Conservation (phyloP, 441 rosid species). For the Gossypium trilobum region DNA sequence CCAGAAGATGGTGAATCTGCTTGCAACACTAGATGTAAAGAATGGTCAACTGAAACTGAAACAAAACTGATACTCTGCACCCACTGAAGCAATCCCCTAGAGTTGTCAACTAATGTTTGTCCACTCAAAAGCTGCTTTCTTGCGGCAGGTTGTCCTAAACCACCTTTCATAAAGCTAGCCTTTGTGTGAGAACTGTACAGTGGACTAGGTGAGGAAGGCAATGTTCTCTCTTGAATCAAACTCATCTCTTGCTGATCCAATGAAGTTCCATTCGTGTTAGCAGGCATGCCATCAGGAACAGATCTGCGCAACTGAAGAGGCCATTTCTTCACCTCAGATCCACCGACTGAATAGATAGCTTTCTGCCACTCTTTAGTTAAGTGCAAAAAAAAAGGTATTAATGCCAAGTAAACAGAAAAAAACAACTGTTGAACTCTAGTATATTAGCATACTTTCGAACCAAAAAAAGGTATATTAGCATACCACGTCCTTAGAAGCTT, state of each 20-base stretch:
- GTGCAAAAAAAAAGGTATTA: neutral
- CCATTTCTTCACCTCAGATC: slow-evolving; percentile 93
- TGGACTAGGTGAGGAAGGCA: slow-evolving; percentile 80
- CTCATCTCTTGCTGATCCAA: slow-evolving; percentile 89
- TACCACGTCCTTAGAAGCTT: neutral
- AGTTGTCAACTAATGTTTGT: slow-evolving; percentile 54
- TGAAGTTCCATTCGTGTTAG: slow-evolving; percentile 59
- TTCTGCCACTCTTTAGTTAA: slow-evolving; percentile 83
- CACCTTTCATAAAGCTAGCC: slow-evolving; percentile 77
- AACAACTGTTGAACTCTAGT: neutral
- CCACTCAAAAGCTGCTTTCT: slow-evolving; percentile 80
- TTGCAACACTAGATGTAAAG: slow-evolving; percentile 63
- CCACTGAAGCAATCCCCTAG: slow-evolving; percentile 93
- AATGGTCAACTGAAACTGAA: slow-evolving; percentile 72
- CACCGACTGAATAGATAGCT: slow-evolving; percentile 87
- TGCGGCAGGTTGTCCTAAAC: slow-evolving; percentile 63
- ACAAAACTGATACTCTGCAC: slow-evolving; percentile 91
- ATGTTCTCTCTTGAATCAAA: slow-evolving; percentile 79
- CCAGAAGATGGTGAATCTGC: slow-evolving; percentile 72
- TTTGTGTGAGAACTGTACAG: slow-evolving; percentile 79
- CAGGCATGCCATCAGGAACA: slow-evolving; percentile 65
- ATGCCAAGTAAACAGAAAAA: slow-evolving; percentile 8
- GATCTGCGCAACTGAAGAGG: slow-evolving; percentile 86
- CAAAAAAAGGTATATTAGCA: neutral
- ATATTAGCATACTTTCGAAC: neutral